A percentile compares a stretch with the other conserved stretches of the same genome.
These are phyloP conservation scores for Citrus mangshanensis DNA, from an alignment of 345 rosid genomes.

Conservation along the genomic window DNA sequence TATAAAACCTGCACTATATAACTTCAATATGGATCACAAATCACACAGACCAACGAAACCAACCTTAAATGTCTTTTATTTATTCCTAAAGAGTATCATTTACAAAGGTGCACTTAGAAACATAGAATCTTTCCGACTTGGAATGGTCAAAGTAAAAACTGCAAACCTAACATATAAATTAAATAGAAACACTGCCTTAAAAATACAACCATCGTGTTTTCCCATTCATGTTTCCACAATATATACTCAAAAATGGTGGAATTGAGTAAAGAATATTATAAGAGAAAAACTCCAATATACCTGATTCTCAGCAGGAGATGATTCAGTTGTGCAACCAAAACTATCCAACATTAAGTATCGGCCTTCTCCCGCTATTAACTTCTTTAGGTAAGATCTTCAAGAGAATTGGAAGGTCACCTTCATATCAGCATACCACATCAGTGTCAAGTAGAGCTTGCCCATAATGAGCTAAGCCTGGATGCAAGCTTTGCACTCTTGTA, in stretches of 20 bases:
- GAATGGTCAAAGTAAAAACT: slow-evolving; percentile 15
- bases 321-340: slow-evolving; percentile 11
- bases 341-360: slow-evolving; percentile 5
- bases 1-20: neutral
- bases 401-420: neutral
- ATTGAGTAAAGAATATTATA: neutral
- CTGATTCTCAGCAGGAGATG: slow-evolving; percentile 4
- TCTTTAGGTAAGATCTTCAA: neutral
- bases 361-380: neutral
- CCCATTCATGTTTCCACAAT: slow-evolving; percentile 11
- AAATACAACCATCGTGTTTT: slow-evolving; percentile 5
- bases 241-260: slow-evolving; percentile 13
- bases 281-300: slow-evolving; percentile 3
- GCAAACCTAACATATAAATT: slow-evolving; percentile 13
- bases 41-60: neutral
- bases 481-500: slow-evolving; percentile 94
- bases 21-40: neutral
- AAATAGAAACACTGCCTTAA: neutral
- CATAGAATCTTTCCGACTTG: neutral
- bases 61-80: slow-evolving; percentile 1
- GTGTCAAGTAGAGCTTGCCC: slow-evolving; percentile 65
- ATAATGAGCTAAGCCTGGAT: slow-evolving; percentile 72
- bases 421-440: slow-evolving; percentile 14
- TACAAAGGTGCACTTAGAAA: slow-evolving; percentile 19
- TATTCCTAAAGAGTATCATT: slow-evolving; percentile 19